phyloP scores from a whole-genome alignment of 306 rosid species.

The Gleditsia sinensis region DNA sequence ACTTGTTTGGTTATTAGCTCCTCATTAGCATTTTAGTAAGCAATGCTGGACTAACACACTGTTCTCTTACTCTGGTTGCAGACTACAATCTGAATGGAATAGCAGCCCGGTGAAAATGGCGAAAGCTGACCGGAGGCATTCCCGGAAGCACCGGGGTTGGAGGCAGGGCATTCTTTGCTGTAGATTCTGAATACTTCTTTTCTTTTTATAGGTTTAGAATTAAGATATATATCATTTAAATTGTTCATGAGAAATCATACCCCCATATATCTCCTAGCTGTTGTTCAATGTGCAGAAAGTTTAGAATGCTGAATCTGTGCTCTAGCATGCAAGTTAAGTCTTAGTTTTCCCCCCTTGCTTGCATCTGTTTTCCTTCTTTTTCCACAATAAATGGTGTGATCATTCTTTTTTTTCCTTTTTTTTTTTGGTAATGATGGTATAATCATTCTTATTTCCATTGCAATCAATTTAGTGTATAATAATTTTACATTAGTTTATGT shows the following conservation, averaged over 20 bases:
- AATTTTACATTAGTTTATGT: not conserved
- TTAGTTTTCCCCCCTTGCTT: constrained; percentile 22
- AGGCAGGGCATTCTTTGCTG: constrained; percentile 73
- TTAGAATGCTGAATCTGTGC: constrained; percentile 32
- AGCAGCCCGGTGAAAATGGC: constrained; percentile 94
- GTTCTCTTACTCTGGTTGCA: constrained; percentile 41
- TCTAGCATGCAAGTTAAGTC: constrained; percentile 30
- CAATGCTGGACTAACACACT: not conserved
- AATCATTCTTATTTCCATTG: constrained; percentile 29
- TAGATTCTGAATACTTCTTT: constrained; percentile 61
- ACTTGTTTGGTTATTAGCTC: constrained; percentile 5
- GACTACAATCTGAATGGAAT: constrained; percentile 79
- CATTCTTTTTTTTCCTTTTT: constrained; percentile 31
- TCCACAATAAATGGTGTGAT: constrained; percentile 29
- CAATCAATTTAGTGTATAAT: constrained; percentile 18
- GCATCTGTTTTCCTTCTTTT: not conserved
- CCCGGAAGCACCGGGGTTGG: constrained; percentile 65
- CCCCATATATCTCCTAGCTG: constrained; percentile 37
- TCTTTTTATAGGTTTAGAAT: constrained; percentile 42
- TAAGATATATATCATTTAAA: constrained; percentile 29
- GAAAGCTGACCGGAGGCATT: constrained; percentile 58
- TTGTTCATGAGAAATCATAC: constrained; percentile 5
- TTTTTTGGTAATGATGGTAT: too few relatives aligned
- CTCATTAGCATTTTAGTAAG: not conserved
- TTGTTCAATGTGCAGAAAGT: constrained; percentile 50